Evolutionary conservation across 2,329 filamentous ascomycete species (phyloP).

Genomic region (Xenosphaeropsis pyriputrescens): DNA sequence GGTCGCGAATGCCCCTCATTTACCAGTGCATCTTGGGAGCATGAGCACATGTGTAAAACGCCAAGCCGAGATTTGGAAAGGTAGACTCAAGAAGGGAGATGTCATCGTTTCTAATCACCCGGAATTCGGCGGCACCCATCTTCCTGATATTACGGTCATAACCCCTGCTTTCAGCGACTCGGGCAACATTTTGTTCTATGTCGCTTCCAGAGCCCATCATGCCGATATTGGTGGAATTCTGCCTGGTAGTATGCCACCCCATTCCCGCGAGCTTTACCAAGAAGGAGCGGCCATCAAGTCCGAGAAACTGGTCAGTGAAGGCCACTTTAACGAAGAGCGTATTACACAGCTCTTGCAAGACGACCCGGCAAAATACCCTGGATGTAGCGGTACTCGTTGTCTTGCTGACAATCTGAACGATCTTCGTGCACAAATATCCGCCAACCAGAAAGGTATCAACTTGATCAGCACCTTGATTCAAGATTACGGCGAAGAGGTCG

Average conservation of each 20-base stretch:
- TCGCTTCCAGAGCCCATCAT: slow-evolving; percentile 61
- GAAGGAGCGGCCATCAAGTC: slow-evolving; percentile 46
- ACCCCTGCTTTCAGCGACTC: slow-evolving; percentile 62
- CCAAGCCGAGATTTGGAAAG: slow-evolving; percentile 68
- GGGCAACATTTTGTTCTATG: slow-evolving; percentile 66
- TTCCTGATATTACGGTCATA: slow-evolving; percentile 71
- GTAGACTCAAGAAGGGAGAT: slow-evolving; percentile 63
- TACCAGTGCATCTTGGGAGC: slow-evolving; percentile 68
- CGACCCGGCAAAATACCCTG: slow-evolving; percentile 60
- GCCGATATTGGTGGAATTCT: slow-evolving; percentile 74
- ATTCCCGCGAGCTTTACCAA: slow-evolving; percentile 48
- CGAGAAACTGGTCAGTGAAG: slow-evolving; percentile 56
- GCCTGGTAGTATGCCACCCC: slow-evolving; percentile 68
- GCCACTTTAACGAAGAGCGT: slow-evolving; percentile 62
- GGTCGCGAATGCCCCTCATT: slow-evolving; percentile 67
- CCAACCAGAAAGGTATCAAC: slow-evolving; percentile 74
- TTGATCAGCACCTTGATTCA: slow-evolving; percentile 61
- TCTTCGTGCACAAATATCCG: slow-evolving; percentile 73
- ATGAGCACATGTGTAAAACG: slow-evolving; percentile 77
- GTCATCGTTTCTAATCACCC: slow-evolving; percentile 77
- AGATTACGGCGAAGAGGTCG: slow-evolving; percentile 64
- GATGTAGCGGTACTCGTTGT: slow-evolving; percentile 66
- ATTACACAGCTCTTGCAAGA: slow-evolving; percentile 56
- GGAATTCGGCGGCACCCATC: slow-evolving; percentile 70
- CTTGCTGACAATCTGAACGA: slow-evolving; percentile 76